These are phyloP conservation scores for Penicillium sp. DNA, from an alignment of 2,329 filamentous ascomycete species.

Conservation along the genomic window DNA sequence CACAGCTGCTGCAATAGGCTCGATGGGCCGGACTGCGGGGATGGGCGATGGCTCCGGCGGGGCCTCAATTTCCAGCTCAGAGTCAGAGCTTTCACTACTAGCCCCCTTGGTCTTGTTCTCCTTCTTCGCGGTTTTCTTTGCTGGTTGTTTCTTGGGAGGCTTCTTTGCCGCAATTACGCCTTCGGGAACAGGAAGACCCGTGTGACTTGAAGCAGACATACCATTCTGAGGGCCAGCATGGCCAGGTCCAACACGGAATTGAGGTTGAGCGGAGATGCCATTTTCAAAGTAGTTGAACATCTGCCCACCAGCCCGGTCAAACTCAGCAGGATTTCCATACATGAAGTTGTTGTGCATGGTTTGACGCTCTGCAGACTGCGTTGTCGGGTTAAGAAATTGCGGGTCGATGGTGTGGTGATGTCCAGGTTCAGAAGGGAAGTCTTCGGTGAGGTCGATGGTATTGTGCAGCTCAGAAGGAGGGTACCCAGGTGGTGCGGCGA, in stretches of 20 bases:
- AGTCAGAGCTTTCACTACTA: conserved; percentile 51
- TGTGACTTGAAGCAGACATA: background rate
- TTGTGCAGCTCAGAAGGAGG: conserved; percentile 25
- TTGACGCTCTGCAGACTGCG: conserved; percentile 22
- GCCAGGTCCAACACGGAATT: background rate
- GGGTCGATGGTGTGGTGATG: conserved; percentile 41
- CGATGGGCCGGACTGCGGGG: conserved; percentile 52
- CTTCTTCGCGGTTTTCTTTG: conserved; percentile 13
- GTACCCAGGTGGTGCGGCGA: conserved; percentile 28
- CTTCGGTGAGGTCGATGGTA: conserved; percentile 31
- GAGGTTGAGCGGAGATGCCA: conserved; percentile 26
- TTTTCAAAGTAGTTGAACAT: conserved; percentile 31
- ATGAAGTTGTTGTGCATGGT: conserved; percentile 29
- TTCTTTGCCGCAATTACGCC: conserved; percentile 19
- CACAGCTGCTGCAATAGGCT: conserved; percentile 53
- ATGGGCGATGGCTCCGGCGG: conserved; percentile 58
- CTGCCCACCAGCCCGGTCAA: conserved; percentile 27
- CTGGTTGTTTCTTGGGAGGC: conserved; percentile 23
- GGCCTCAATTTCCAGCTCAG: conserved; percentile 52
- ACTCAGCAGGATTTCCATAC: conserved; percentile 29
- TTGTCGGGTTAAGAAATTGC: conserved; percentile 35
- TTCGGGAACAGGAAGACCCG: conserved; percentile 7
- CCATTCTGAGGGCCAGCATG: background rate
- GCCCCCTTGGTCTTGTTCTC: conserved; percentile 34
- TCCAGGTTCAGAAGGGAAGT: conserved; percentile 27